A percentile compares a stretch with the other conserved stretches of the same genome.
Evolutionary conservation across 306 rosid genomes (phyloP).

Genomic region (Quercus variabilis): DNA sequence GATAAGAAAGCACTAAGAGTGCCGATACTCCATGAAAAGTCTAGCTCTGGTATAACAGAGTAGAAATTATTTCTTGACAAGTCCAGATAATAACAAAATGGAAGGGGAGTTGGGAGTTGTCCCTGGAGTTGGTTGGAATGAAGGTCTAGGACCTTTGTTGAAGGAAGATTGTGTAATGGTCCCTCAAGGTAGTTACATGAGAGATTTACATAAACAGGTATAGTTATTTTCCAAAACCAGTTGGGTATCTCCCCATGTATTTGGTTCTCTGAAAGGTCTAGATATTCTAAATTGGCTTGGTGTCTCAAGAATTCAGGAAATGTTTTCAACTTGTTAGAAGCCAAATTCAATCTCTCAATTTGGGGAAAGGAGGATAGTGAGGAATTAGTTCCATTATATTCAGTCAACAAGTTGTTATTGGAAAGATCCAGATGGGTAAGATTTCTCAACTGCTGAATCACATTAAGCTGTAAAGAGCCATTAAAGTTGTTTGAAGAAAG

Average conservation of each 20-base stretch:
- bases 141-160: slow-evolving; percentile 10
- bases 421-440: neutral
- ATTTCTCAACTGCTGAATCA: neutral
- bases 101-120: neutral
- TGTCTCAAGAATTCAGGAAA: neutral
- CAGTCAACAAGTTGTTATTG: neutral
- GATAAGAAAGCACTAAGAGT: slow-evolving; percentile 28
- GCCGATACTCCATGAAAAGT: neutral
- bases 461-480: neutral
- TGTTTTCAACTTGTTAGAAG: neutral
- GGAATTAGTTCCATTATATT: neutral
- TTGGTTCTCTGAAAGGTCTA: slow-evolving; percentile 1
- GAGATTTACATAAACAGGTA: fast-evolving
- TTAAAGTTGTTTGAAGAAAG: slow-evolving; percentile 12
- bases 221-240: fast-evolving
- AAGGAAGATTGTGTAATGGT: neutral
- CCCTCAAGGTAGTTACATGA: neutral
- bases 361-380: neutral
- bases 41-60: neutral
- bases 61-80: slow-evolving; percentile 23
- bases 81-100: neutral
- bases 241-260: neutral
- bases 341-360: fast-evolving
- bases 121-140: slow-evolving; percentile 6
- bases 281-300: fast-evolving